A percentile compares a stretch with the other conserved stretches of the same genome.
phyloP scores from a whole-genome alignment of 495 filamentous ascomycete genomes.

The Trichoderma gamsii region DNA sequence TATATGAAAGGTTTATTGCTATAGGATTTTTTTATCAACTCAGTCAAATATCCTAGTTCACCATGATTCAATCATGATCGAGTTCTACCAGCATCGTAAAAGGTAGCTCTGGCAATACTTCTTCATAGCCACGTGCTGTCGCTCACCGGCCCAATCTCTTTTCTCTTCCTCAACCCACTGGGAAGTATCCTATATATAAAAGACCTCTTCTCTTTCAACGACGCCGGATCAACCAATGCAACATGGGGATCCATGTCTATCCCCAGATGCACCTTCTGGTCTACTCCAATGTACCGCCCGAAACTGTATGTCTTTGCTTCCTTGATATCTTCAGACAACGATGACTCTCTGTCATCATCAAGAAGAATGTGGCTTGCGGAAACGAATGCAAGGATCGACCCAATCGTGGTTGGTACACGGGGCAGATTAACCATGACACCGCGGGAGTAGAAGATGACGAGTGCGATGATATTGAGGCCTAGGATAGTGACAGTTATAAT shows the following conservation, averaged over 20 bases:
- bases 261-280: constrained; percentile 38
- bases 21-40: too few relatives aligned
- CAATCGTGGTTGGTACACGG: constrained; percentile 37
- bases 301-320: constrained; percentile 28
- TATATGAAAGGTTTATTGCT: too few relatives aligned
- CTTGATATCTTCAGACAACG: background rate
- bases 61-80: too few relatives aligned
- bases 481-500: constrained; percentile 29
- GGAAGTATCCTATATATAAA: background rate
- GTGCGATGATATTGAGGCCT: constrained; percentile 28
- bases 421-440: constrained; percentile 29
- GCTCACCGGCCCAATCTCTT: background rate
- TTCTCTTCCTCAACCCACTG: background rate
- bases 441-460: constrained; percentile 29
- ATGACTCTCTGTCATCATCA: background rate
- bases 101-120: background rate
- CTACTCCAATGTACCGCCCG: constrained; percentile 37
- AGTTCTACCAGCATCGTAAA: too few relatives aligned
- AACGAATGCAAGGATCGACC: constrained; percentile 30
- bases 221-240: background rate
- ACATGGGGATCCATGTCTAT: constrained; percentile 27
- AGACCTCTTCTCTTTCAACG: background rate
- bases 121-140: background rate
- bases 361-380: constrained; percentile 22
- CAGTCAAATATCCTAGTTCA: too few relatives aligned